A percentile compares a stretch with the other conserved stretches of the same genome.
Evolutionary conservation across 1,284 basidiomycete genomes (phyloP).

Genomic region (Grifola frondosa): DNA sequence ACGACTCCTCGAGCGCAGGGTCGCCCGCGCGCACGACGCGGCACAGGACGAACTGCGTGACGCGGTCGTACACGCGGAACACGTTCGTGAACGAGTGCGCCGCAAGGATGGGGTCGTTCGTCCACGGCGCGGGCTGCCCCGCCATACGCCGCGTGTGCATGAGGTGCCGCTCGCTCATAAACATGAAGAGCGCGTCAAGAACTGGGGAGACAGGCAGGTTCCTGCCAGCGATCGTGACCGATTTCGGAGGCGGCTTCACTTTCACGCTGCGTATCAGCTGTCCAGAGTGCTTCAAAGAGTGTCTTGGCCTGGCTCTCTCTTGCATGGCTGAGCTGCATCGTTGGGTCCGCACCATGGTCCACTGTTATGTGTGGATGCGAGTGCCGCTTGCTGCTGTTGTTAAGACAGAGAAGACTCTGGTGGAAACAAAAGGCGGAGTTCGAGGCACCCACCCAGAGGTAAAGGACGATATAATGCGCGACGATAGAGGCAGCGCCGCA

Average conservation of each 20-base stretch:
- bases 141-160: constrained; percentile 33
- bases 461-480: too few species aligned
- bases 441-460: too few species aligned
- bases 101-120: constrained; percentile 35
- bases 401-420: too few species aligned
- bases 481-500: too few species aligned
- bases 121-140: constrained; percentile 37
- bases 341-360: too few species aligned
- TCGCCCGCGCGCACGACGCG: constrained; percentile 38
- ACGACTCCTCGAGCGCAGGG: constrained; percentile 37
- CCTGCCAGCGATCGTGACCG: constrained; percentile 28
- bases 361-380: too few species aligned
- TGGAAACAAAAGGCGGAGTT: too few species aligned
- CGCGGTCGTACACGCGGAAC: constrained; percentile 42
- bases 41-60: constrained; percentile 41
- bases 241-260: constrained; percentile 17
- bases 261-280: too few species aligned
- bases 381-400: too few species aligned
- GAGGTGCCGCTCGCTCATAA: constrained; percentile 37
- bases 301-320: too few species aligned
- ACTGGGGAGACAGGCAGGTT: constrained; percentile 28
- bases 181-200: constrained; percentile 36
- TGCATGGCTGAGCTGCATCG: too few species aligned
- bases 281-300: too few species aligned
- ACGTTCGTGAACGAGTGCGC: constrained; percentile 43